Conservation (phyloP, 352 stramenopile species). For the Thraustochytrium sp. region DNA sequence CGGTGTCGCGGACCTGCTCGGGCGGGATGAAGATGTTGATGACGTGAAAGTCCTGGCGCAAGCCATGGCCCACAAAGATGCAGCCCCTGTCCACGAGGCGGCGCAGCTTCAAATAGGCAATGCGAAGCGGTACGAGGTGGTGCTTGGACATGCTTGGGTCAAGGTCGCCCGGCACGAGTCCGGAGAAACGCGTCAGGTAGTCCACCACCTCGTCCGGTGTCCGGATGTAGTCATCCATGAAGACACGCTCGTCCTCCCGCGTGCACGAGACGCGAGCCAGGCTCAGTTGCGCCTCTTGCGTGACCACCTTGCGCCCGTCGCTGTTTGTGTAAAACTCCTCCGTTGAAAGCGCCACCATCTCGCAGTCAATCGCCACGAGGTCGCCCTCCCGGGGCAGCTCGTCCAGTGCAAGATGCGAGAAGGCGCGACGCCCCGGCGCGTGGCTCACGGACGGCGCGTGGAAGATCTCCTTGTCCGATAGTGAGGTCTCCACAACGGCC, state of each 20-base stretch:
- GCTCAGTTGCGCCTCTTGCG: constrained; percentile 65
- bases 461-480: constrained; percentile 12
- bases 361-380: constrained; percentile 73
- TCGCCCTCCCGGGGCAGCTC: constrained; percentile 59
- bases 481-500: neutral
- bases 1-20: constrained; percentile 78
- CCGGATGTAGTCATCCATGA: constrained; percentile 80
- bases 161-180: constrained; percentile 69
- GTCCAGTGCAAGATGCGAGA: neutral
- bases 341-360: constrained; percentile 58
- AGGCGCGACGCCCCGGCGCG: neutral
- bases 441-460: neutral
- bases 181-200: constrained; percentile 80
- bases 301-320: constrained; percentile 54
- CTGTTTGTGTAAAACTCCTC: constrained; percentile 44
- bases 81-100: constrained; percentile 64
- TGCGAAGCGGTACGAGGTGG: constrained; percentile 68
- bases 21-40: constrained; percentile 78
- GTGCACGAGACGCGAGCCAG: constrained; percentile 71
- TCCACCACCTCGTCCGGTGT: constrained; percentile 74
- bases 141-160: constrained; percentile 64
- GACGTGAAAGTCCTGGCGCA: constrained; percentile 77
- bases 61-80: constrained; percentile 55
- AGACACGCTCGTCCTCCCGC: constrained; percentile 61
- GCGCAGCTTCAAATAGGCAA: constrained; percentile 76